Base-by-base conservation (phyloP, 2,329 filamentous ascomycete genomes). In the Teratosphaeria gauchensis region DNA sequence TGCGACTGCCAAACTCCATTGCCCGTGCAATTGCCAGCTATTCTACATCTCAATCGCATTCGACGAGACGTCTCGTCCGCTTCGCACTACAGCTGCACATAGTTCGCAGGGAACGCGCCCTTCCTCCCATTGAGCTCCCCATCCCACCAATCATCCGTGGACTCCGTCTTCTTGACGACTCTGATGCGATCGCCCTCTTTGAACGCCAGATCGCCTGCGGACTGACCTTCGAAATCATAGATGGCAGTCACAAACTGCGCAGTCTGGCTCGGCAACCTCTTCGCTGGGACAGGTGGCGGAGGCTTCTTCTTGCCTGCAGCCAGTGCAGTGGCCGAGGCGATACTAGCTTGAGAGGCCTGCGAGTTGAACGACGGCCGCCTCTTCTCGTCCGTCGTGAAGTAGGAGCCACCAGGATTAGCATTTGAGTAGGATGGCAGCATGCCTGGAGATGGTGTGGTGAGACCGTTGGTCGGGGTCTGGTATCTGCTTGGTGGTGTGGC, bases 91-190 rank as follows among this genome's bases (percentile, higher is more conserved):
- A 72, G 46, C 63, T 67, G 62, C 56, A 73, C 71, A 74, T 95
- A 95, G 73, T 95, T 95, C 6, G 90, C 90, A 0, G 90, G 90
- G 70, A 95, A 95, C 64, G 78, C 85, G 3, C 90, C 90, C 68
- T 79, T 81, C 30, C 77, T 72, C 0, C 89, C 89, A 48, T 78
- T 77, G 14, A 92, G 63, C 72, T 94, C 89, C 12, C 90, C 90
- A 62, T 89, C 83, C 90, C 90, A 95, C 89, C 90, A 95, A 70
- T 94, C 90, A 73, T 94, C 87, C 24, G 84, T 86, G 61, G 86
- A 90, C 6, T 84, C 82, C 2, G 90, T 94, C 76, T 87, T 90
- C 76, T 89, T 89, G 33, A 91, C 69, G 3, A 95, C 85, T 53
- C 80, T 83, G 65, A 95, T 95, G 55, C 82, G 79, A 67, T 94